Conservation (phyloP, 495 filamentous ascomycete species). For the Astrothelium macrocarpum region DNA sequence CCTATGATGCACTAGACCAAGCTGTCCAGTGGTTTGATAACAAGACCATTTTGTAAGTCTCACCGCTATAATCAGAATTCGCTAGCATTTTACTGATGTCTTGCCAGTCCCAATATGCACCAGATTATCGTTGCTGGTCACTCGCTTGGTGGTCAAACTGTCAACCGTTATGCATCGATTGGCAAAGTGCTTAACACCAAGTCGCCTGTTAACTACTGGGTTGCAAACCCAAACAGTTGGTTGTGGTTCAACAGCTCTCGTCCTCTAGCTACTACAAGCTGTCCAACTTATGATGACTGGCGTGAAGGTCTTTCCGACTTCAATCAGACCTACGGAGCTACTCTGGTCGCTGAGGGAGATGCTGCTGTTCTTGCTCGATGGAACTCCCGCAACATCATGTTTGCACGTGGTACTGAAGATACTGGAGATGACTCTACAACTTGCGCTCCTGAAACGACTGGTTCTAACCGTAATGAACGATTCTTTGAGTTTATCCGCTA, state of each 20-base stretch:
- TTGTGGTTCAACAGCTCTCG: constrained; percentile 16
- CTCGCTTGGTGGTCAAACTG: constrained; percentile 17
- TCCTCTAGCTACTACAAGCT: constrained; percentile 11
- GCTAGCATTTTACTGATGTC: not conserved
- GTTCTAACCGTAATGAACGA: constrained; percentile 19
- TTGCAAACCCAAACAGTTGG: constrained; percentile 19
- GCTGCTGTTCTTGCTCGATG: constrained; percentile 15
- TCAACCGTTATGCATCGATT: constrained; percentile 18
- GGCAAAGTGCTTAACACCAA: constrained; percentile 12
- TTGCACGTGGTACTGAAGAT: constrained; percentile 14
- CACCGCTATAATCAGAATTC: not conserved
- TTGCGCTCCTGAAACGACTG: constrained; percentile 17
- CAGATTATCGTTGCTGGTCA: constrained; percentile 22
- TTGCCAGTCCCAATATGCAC: constrained; percentile 14
- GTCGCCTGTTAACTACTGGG: constrained; percentile 16
- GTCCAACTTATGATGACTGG: constrained; percentile 18
- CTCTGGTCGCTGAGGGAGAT: constrained; percentile 13
- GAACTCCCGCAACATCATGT: constrained; percentile 15
- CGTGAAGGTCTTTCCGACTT: constrained; percentile 20
- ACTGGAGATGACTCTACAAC: constrained; percentile 16
- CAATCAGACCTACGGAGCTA: constrained; percentile 13
- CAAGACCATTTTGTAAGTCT: constrained; percentile 10
- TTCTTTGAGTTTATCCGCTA: constrained; percentile 21
- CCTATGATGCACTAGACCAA: constrained; percentile 18
- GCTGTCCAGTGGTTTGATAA: constrained; percentile 22